Evolutionary conservation across 2,329 filamentous ascomycete genomes (phyloP).

Genomic region (Fusarium dlaminii): DNA sequence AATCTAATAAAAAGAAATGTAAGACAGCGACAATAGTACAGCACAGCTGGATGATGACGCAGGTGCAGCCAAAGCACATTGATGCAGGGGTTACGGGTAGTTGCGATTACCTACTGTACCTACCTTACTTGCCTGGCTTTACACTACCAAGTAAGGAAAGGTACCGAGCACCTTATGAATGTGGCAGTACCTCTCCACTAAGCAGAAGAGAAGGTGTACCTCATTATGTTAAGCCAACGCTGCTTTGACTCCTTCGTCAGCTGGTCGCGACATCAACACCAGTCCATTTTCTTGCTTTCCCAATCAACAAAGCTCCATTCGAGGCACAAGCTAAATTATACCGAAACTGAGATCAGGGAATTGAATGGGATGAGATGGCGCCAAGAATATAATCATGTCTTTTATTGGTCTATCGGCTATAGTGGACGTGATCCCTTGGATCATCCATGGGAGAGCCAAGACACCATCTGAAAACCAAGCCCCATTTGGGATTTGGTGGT

Average conservation of each 20-base stretch:
- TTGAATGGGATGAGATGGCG: conserved; percentile 9
- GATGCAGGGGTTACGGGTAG: conserved; percentile 20
- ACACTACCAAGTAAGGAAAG: neutral
- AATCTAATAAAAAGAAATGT: conserved; percentile 14
- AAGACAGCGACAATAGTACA: conserved; percentile 4
- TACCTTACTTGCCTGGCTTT: neutral
- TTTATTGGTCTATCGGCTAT: conserved; percentile 26
- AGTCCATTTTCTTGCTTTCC: conserved; percentile 6
- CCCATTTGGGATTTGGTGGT: conserved; percentile 12
- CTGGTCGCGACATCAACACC: neutral
- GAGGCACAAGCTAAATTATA: conserved; percentile 19
- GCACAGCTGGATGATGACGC: conserved; percentile 32
- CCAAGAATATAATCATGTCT: conserved; percentile 24
- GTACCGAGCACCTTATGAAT: neutral
- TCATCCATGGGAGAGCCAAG: conserved; percentile 21
- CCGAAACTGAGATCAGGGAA: conserved; percentile 33
- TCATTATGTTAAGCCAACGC: neutral
- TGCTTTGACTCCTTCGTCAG: conserved; percentile 5
- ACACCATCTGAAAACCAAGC: conserved; percentile 21
- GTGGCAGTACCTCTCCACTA: neutral
- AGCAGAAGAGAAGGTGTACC: neutral
- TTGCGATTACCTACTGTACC: neutral
- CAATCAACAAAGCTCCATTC: conserved; percentile 14
- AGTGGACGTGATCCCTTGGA: conserved; percentile 25
- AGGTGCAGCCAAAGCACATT: conserved; percentile 29